phyloP scores from a whole-genome alignment of 1,284 basidiomycete genomes.

The Irpex sp. region DNA sequence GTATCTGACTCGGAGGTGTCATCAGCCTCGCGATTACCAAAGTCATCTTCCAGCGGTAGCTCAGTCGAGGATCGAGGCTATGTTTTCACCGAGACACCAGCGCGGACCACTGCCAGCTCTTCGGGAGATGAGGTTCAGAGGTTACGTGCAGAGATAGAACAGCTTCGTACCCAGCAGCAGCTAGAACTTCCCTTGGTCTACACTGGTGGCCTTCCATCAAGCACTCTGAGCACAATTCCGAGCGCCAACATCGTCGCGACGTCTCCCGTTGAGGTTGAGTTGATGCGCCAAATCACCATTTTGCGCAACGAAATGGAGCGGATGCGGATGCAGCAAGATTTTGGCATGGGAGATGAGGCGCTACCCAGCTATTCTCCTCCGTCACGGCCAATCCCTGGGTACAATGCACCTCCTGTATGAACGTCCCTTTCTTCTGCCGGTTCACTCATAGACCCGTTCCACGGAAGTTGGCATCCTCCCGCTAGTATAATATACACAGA shows the following conservation, averaged over 20 bases:
- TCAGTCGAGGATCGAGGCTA: no score
- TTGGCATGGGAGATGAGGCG: neutral
- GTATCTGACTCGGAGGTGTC: neutral
- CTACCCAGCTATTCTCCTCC: constrained; percentile 2
- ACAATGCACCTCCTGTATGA: neutral
- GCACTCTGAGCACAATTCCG: neutral
- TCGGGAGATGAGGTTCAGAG: neutral
- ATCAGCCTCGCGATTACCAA: no score
- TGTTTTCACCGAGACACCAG: no score
- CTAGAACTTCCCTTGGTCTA: neutral
- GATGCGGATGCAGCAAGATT: constrained; percentile 3
- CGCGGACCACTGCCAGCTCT: neutral
- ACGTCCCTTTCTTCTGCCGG: neutral
- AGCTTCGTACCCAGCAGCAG: neutral
- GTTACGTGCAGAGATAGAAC: neutral
- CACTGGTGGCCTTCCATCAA: neutral
- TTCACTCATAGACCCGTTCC: no score
- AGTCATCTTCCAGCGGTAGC: no score
- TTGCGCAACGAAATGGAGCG: constrained; percentile 4
- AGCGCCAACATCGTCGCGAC: neutral
- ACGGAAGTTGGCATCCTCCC: no score
- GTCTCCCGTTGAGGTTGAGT: neutral
- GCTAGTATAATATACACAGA: no score
- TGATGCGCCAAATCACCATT: neutral
- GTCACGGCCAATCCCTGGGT: neutral